phyloP scores from a whole-genome alignment of 1,284 basidiomycete genomes.

The Golubevia pallescens region DNA sequence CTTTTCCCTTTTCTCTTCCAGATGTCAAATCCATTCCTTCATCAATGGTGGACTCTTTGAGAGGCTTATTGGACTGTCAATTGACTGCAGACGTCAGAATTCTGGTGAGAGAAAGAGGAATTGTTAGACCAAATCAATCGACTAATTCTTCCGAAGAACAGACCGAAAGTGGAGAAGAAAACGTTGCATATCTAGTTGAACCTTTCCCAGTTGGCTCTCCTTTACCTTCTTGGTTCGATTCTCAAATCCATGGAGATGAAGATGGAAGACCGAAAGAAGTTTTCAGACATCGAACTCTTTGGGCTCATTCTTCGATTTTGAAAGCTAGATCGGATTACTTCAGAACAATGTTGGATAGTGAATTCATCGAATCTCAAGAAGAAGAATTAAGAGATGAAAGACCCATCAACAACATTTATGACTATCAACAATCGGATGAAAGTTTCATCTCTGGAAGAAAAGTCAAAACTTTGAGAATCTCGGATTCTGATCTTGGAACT shows the following conservation, averaged over 20 bases:
- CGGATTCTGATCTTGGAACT: constrained; percentile 53
- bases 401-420: no score
- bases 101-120: constrained; percentile 47
- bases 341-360: constrained; percentile 48
- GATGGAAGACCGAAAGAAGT: constrained; percentile 21
- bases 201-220: constrained; percentile 11
- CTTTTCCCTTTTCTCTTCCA: constrained; percentile 31
- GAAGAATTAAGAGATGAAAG: no score
- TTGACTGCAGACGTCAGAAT: constrained; percentile 55
- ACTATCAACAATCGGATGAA: no score
- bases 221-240: constrained; percentile 5
- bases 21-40: constrained; percentile 35
- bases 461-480: constrained; percentile 33
- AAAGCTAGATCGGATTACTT: constrained; percentile 50
- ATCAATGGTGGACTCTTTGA: constrained; percentile 31
- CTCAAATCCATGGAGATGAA: constrained; percentile 7
- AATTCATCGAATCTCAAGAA: constrained; percentile 36
- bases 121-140: constrained; percentile 16
- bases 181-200: constrained; percentile 11
- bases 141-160: neutral
- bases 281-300: constrained; percentile 54
- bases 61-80: constrained; percentile 44
- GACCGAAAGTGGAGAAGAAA: constrained; percentile 1
- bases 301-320: constrained; percentile 41
- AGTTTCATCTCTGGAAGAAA: no score